Base-by-base conservation (phyloP, 1,284 basidiomycete species). In the Coniferiporia weirii region DNA sequence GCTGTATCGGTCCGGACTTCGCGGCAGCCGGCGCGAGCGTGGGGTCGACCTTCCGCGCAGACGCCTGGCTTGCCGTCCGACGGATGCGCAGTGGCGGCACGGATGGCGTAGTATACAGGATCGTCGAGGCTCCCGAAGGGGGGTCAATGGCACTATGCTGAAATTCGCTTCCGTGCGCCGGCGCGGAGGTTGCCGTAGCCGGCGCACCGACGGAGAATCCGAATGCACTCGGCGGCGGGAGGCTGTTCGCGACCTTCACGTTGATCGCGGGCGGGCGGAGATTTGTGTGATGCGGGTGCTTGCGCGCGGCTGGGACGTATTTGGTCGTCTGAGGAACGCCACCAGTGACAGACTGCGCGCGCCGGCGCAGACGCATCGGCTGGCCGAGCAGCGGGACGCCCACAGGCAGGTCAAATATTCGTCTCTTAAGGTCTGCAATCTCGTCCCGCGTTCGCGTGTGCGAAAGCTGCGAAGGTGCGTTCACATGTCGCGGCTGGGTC, bases 381-480 rank as follows among this genome's bases (percentile, higher is more conserved):
- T 54, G 52, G 12, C 32, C 19, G 20, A 60, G 47, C 20, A 54
- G 38, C 10, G 58, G 58, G 4, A 60, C 52, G n/a, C 48, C 58
- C 8, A 17, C 22, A 45, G 32, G 56, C n/a, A 54, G 58, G n/a
- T 38, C 52, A 1, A 53, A 54, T 12, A 60, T 52, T 2, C 58
- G 52, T 15, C 50, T 54, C 38, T 54, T 54, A 2, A 60, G 38
- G n/a, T 60, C 58, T 20, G 35, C 46, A 20, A 60, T 60, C 19
- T 45, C 58, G 9, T 60, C 52, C 20, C 47, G 20, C 17, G 58
- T 52, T n/a, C 52, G 53, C 44, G 35, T 59, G 46, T 48, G 57
- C 36, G 22, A n/a, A n/a, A 35, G 32, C 15, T 22, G 48, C 20
- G 49, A 12, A 15, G 38, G 47, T 12, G 56, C 34, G 22, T 40